Percentiles rank a stretch among this genome's conserved stretches.
These are phyloP conservation scores for Stygiomarasmius scandens DNA, from an alignment of 1,284 basidiomycete genomes.

Conservation along the genomic window DNA sequence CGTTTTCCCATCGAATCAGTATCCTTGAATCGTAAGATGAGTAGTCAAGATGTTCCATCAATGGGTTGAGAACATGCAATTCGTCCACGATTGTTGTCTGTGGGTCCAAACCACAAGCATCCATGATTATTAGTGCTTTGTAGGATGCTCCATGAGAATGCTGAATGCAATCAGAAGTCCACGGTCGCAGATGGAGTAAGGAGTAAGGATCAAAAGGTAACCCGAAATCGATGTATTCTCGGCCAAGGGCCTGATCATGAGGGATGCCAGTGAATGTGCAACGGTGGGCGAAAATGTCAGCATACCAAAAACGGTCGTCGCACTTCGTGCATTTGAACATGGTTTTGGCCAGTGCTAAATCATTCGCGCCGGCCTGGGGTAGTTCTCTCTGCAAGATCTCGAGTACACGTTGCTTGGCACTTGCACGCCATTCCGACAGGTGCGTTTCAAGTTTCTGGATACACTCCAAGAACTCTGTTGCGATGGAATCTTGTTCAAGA, in stretches of 20 bases:
- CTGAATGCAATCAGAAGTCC: not conserved
- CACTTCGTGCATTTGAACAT: constrained; percentile 3
- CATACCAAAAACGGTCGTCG: not conserved
- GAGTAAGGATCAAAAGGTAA: not conserved
- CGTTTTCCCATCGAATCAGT: not conserved
- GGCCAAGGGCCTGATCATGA: not conserved
- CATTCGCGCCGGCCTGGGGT: not conserved
- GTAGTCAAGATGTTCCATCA: constrained; percentile 5
- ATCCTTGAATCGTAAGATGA: no score
- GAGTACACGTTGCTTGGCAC: not conserved
- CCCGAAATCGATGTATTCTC: not conserved
- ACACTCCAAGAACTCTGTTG: not conserved
- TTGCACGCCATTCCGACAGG: not conserved
- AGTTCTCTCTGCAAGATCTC: not conserved
- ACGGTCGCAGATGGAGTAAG: not conserved
- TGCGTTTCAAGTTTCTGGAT: not conserved
- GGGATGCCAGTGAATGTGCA: not conserved
- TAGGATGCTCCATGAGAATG: not conserved
- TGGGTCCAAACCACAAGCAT: constrained; percentile 4
- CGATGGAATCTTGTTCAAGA: not conserved
- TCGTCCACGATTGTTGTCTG: not conserved
- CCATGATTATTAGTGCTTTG: not conserved
- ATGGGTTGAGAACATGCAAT: not conserved
- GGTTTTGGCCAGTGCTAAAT: constrained; percentile 5
- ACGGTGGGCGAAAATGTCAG: not conserved